phyloP scores from a whole-genome alignment of 768 basidiomycete genomes.

The Dioszegia crocea region DNA sequence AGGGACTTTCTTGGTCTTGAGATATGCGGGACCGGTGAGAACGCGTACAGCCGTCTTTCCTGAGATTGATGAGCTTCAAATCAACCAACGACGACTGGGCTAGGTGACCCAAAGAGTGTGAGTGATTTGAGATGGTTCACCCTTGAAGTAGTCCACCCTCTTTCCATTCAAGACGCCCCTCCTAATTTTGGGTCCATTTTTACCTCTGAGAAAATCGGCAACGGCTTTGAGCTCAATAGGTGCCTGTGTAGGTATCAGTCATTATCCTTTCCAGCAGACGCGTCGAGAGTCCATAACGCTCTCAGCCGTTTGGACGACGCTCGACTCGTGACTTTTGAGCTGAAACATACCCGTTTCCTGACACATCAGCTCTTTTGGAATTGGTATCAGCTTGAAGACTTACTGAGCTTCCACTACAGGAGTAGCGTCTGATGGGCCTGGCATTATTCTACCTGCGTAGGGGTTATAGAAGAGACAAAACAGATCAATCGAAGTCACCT shows the following conservation, averaged over 20 bases:
- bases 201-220: conserved; percentile 79
- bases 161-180: conserved; percentile 90
- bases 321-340: too few species aligned
- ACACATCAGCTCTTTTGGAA: not conserved
- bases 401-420: conserved; percentile 44
- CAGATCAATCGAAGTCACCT: too few species aligned
- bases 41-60: conserved; percentile 92
- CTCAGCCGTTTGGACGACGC: too few species aligned
- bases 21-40: conserved; percentile 84
- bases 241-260: conserved; percentile 53
- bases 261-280: not conserved
- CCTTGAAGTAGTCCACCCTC: conserved; percentile 96
- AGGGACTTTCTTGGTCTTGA: conserved; percentile 67
- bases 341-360: conserved; percentile 37
- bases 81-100: not conserved
- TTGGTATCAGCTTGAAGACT: conserved; percentile 9
- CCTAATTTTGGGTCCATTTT: conserved; percentile 79
- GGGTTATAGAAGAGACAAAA: not conserved
- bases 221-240: conserved; percentile 74
- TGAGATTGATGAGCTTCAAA: conserved; percentile 43
- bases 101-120: too few species aligned
- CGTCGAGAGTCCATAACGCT: not conserved
- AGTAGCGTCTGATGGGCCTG: conserved; percentile 39
- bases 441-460: conserved; percentile 12
- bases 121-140: conserved; percentile 55